Conservation (phyloP, 2,329 filamentous ascomycete genomes). For the Corniculantispora saksenae region DNA sequence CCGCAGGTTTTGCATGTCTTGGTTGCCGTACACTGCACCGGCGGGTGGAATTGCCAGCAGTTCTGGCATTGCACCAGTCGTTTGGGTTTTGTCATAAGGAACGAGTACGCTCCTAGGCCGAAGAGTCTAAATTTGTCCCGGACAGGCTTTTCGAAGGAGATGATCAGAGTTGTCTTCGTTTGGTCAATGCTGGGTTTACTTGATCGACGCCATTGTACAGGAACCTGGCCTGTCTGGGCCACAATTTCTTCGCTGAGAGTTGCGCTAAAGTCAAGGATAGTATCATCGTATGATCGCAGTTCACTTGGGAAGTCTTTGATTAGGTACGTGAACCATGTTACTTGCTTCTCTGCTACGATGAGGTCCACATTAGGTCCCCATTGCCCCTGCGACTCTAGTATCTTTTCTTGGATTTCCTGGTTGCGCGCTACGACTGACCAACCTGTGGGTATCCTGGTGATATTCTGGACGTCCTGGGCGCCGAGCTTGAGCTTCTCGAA, state of each 20-base stretch:
- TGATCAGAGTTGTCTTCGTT: background rate
- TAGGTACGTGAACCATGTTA: background rate
- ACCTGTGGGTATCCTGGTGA: background rate
- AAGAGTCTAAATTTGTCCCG: background rate
- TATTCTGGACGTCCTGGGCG: background rate
- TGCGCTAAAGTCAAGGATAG: background rate
- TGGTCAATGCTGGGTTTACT: background rate
- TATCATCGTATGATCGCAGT: background rate
- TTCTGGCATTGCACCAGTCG: background rate
- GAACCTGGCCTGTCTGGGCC: background rate
- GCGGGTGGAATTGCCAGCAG: background rate
- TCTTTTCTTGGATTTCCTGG: background rate
- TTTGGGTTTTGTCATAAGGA: background rate
- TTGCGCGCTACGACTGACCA: background rate
- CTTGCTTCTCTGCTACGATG: background rate
- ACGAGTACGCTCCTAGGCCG: background rate
- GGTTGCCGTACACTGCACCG: background rate
- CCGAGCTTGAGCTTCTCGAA: background rate
- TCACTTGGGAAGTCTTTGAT: conserved; percentile 4
- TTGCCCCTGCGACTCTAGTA: background rate
- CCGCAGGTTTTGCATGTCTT: background rate
- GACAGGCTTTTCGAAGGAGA: background rate
- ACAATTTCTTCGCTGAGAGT: background rate
- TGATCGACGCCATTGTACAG: background rate
- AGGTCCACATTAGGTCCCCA: conserved; percentile 1